Conservation (phyloP, 2,329 filamentous ascomycete genomes). For the Ophiostoma fasciatum region DNA sequence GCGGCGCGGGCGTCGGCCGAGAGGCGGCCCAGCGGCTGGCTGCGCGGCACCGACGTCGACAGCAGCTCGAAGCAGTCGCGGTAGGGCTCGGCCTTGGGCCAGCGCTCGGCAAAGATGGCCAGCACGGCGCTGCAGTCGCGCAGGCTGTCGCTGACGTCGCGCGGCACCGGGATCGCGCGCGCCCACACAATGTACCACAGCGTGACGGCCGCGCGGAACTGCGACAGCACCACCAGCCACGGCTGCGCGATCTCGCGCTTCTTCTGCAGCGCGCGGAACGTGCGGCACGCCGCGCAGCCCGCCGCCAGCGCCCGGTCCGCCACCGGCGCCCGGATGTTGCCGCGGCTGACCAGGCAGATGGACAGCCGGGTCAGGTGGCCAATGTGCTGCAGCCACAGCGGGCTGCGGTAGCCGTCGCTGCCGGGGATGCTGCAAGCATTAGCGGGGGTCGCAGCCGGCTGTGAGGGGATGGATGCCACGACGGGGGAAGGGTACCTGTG, state of each 20-base stretch:
- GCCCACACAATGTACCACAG: slow-evolving; percentile 7
- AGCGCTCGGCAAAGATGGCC: slow-evolving; percentile 21
- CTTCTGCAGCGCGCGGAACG: slow-evolving; percentile 4
- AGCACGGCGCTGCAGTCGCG: slow-evolving; percentile 22
- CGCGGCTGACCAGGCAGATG: slow-evolving; percentile 1
- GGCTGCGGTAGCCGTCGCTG: slow-evolving; percentile 6
- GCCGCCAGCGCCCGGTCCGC: slow-evolving; percentile 2
- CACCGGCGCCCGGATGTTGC: not conserved
- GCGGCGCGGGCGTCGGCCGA: not conserved
- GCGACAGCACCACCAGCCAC: slow-evolving; percentile 5
- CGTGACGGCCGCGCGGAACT: slow-evolving; percentile 6
- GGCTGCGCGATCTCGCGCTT: slow-evolving; percentile 4
- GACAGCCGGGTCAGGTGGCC: slow-evolving; percentile 5
- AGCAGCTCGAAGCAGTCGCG: slow-evolving; percentile 22
- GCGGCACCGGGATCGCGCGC: not conserved
- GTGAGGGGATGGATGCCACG: no score
- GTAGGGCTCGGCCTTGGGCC: slow-evolving; percentile 21
- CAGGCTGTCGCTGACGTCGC: slow-evolving; percentile 16
- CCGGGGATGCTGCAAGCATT: slow-evolving; percentile 2
- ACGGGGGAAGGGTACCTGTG: not conserved
- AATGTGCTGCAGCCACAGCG: slow-evolving; percentile 5
- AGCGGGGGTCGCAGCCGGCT: no score
- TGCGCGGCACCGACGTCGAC: slow-evolving; percentile 6
- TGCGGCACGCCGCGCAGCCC: slow-evolving; percentile 1
- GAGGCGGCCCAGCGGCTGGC: slow-evolving; percentile 1